Conservation (phyloP, 805 yeast genomes). For the Ogataea trehalophila region DNA sequence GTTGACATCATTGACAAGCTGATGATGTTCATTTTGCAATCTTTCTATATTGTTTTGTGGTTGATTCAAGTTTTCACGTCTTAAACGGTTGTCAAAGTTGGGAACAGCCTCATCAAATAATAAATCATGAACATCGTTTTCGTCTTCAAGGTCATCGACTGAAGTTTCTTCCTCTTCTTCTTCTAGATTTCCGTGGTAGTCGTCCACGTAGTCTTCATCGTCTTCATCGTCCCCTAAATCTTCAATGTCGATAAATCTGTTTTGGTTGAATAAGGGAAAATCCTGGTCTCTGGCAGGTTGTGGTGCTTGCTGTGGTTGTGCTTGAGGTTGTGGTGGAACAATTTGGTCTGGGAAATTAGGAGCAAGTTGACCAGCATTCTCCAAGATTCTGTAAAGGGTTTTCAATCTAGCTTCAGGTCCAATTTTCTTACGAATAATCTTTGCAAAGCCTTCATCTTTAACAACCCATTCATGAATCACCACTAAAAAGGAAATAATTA, state of each 20-base stretch:
- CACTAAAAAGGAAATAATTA: constrained; percentile 14
- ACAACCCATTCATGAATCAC: constrained; percentile 61
- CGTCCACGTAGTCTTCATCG: too few relatives aligned
- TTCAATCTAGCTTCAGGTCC: constrained; percentile 50
- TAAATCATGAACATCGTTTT: neutral
- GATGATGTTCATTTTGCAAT: constrained; percentile 1
- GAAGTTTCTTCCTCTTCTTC: neutral
- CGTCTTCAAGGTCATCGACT: too few relatives aligned
- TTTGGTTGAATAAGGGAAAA: too few relatives aligned
- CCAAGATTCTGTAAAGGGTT: constrained; percentile 19
- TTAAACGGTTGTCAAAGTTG: neutral
- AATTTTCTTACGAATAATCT: constrained; percentile 51
- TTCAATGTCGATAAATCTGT: too few relatives aligned
- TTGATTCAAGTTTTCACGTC: neutral
- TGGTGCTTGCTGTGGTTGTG: neutral
- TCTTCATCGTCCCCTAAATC: too few relatives aligned
- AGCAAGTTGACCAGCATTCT: constrained; percentile 6
- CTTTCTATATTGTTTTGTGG: neutral
- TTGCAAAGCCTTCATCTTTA: constrained; percentile 62
- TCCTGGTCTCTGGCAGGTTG: too few relatives aligned
- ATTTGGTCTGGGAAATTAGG: too few relatives aligned
- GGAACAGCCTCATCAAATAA: neutral
- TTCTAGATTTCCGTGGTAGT: neutral
- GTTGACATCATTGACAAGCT: neutral
- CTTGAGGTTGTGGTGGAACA: neutral